Evolutionary conservation across 306 rosid species (phyloP).

Genomic region (Prunus kanzakura): DNA sequence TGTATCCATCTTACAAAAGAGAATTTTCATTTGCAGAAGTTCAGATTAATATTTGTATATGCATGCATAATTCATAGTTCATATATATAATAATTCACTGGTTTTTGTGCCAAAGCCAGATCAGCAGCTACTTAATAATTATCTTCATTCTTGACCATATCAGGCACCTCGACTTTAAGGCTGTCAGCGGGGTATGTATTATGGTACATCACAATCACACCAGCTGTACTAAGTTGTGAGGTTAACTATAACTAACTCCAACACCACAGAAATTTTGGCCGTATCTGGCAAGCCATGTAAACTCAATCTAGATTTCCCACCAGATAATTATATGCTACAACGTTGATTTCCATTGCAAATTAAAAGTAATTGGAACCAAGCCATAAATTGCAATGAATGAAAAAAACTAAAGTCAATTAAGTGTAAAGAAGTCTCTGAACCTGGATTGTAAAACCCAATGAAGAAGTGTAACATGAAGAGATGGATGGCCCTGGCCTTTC

Average conservation of each 20-base stretch:
- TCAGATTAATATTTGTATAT: neutral
- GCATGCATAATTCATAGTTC: neutral
- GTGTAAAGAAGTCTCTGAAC: slow-evolving; percentile 8
- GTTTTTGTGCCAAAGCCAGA: neutral
- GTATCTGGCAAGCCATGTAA: neutral
- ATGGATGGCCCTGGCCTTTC: slow-evolving; percentile 41
- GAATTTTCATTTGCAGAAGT: neutral
- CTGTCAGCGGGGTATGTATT: too few relatives aligned
- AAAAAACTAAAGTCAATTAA: neutral
- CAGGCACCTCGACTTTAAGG: too few relatives aligned
- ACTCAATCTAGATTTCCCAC: neutral
- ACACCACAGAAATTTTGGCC: neutral
- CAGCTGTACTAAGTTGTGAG: too few relatives aligned
- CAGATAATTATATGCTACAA: neutral
- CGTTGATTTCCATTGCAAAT: neutral
- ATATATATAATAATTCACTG: neutral
- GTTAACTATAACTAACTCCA: too few relatives aligned
- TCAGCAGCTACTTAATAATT: too few relatives aligned
- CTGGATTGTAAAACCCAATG: slow-evolving; percentile 37
- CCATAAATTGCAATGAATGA: neutral
- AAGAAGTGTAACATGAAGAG: slow-evolving; percentile 34
- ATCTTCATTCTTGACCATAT: too few relatives aligned
- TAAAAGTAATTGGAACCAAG: neutral
- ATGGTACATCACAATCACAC: too few relatives aligned
- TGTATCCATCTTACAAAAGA: neutral